phyloP scores from a whole-genome alignment of 139 green algal genomes.

The Tetraselmis striata region DNA sequence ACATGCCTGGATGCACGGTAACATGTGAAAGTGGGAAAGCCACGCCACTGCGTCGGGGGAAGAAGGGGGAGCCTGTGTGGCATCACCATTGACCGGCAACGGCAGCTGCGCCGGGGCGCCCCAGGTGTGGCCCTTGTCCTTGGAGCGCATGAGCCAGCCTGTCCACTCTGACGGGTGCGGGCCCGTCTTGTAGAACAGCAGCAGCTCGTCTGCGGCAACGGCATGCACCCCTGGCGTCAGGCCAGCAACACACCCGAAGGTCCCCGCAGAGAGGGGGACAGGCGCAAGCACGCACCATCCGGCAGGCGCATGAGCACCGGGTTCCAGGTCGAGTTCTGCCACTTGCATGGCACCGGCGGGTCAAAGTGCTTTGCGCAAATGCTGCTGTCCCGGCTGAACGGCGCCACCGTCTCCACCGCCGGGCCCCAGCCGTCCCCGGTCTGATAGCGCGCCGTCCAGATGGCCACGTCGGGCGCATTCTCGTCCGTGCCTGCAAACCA shows the following conservation, averaged over 20 bases:
- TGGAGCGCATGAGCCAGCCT: not conserved
- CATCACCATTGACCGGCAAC: not conserved
- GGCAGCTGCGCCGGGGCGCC: not conserved
- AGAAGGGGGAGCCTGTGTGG: too few species aligned
- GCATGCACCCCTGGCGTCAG: not conserved
- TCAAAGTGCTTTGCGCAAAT: not conserved
- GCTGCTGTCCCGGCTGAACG: not conserved
- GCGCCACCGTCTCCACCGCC: not conserved
- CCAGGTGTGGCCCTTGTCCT: not conserved
- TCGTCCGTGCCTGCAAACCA: not conserved
- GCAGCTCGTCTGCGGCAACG: not conserved
- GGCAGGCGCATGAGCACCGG: not conserved
- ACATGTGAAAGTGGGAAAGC: not conserved
- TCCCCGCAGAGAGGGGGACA: not conserved
- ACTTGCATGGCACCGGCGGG: not conserved
- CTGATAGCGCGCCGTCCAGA: not conserved
- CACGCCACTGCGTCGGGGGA: too few species aligned
- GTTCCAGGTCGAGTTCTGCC: not conserved
- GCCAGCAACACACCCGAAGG: not conserved
- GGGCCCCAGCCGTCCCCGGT: not conserved
- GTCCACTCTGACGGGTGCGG: not conserved
- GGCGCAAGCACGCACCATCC: not conserved
- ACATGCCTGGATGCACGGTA: not conserved
- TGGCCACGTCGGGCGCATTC: not conserved
- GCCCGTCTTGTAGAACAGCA: not conserved